These are phyloP conservation scores for Globomyces sp. DNA, from an alignment of 371 early-diverging fungal species.

Conservation along the genomic window DNA sequence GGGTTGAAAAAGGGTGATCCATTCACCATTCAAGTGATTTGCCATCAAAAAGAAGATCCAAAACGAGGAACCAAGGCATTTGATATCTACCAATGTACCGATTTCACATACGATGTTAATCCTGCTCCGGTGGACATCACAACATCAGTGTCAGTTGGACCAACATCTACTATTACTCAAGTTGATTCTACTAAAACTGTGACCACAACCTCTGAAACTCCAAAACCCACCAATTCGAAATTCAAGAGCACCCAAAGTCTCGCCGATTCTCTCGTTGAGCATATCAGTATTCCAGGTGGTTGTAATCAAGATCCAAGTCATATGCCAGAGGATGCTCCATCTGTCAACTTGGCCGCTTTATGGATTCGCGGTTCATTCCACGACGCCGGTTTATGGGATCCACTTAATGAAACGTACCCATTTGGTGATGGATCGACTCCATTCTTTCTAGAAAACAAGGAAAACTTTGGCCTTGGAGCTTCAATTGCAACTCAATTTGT, in stretches of 20 bases:
- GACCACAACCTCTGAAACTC: not conserved
- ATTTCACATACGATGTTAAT: not conserved
- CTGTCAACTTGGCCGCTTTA: slow-evolving; percentile 38
- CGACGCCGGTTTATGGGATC: slow-evolving; percentile 27
- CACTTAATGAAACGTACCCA: not conserved
- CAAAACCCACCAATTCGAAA: no score
- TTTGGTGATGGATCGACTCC: slow-evolving; percentile 15
- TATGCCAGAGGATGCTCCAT: slow-evolving; percentile 20
- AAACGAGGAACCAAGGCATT: not conserved
- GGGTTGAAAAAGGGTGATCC: not conserved
- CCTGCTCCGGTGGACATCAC: not conserved
- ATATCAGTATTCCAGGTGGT: not conserved
- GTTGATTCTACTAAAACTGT: not conserved
- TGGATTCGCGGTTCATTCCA: slow-evolving; percentile 44
- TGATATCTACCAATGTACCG: not conserved
- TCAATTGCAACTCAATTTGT: slow-evolving; percentile 23
- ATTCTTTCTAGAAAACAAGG: slow-evolving; percentile 13
- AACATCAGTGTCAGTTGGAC: no score
- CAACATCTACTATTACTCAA: not conserved
- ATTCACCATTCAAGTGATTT: slow-evolving; percentile 12
- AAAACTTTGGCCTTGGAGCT: slow-evolving; percentile 16
- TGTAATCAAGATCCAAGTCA: not conserved
- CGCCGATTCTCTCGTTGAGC: not conserved
- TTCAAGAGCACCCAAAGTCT: not conserved
- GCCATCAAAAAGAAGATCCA: not conserved